Base-by-base conservation (phyloP, 2,329 filamentous ascomycete species). In the Didymella sp. region DNA sequence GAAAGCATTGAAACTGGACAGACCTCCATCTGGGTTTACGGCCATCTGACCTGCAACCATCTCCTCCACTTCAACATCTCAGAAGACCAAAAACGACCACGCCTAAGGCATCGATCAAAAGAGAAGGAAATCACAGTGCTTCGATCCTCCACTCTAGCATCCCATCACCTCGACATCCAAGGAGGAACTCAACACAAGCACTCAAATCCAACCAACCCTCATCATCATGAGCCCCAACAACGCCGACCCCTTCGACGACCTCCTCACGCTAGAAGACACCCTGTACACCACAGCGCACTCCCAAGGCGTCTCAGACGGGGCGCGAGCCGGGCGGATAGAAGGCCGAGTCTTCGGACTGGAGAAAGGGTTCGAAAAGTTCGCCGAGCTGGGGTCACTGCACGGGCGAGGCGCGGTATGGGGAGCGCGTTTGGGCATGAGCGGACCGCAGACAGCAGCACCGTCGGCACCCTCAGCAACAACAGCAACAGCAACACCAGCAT, bases 351-450 rank as follows among this genome's bases (percentile, higher is more conserved):
- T 98, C 72, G 95, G 94, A 0, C 85, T 98, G 38, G 90, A 96
- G 73, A 95, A 93, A 63, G 94, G 93, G 0, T 98, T 95, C 68
- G 91, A 96, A 68, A 98, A 96, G 78, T 97, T 96, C 71, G 73
- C 90, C 38, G 88, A 92, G 60, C 85, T 92, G 74, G 94, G 94
- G 2, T 83, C 84, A 56, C 77, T 98, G 28, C 89, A 94, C 67
- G 91, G 92, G 41, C 88, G 87, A 69, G 87, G 91, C 13, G 78
- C 90, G 22, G 82, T 98, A n/a, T 98, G 94, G 93, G 87, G 88
- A 12, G 89, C 90, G 58, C 83, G 92, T 51, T 25, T 92, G 11
- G 80, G 81, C 15, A n/a, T 92, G 11, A 80, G 81, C 11, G 6
- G 8, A 37, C 33, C 33, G 6, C 17, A 35, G 31, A n/a, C n/a